Conservation (phyloP, 352 stramenopile genomes). For the Phytopythium vexans region DNA sequence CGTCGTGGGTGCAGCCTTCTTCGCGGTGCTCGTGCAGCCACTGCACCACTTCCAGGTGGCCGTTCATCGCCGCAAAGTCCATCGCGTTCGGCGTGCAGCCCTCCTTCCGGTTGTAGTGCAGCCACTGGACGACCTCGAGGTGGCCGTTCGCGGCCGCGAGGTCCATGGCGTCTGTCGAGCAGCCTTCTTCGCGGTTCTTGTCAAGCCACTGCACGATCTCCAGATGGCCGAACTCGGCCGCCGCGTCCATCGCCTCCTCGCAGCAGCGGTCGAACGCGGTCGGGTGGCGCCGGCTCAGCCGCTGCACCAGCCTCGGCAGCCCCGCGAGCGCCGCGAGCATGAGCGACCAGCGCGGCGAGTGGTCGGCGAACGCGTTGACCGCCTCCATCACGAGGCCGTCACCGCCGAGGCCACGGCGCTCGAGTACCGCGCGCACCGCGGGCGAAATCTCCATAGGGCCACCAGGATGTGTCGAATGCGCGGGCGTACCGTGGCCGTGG, state of each 20-base stretch:
- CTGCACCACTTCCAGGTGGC: conserved; percentile 53
- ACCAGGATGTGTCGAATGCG: too few relatives aligned
- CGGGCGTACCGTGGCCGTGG: too few relatives aligned
- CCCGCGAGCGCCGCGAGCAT: conserved; percentile 48
- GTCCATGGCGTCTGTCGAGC: conserved; percentile 67
- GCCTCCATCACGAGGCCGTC: conserved; percentile 40
- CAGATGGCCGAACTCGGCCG: conserved; percentile 60
- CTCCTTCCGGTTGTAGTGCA: conserved; percentile 50
- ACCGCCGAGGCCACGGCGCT: conserved; percentile 33
- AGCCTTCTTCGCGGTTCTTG: conserved; percentile 38
- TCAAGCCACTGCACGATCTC: conserved; percentile 60
- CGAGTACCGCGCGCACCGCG: conserved; percentile 43
- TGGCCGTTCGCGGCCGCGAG: conserved; percentile 60
- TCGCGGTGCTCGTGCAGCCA: conserved; percentile 54
- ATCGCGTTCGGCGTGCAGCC: conserved; percentile 62
- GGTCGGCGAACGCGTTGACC: conserved; percentile 56
- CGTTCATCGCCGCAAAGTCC: conserved; percentile 57
- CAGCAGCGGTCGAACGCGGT: conserved; percentile 44
- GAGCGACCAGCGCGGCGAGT: conserved; percentile 45
- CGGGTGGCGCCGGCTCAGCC: conserved; percentile 32
- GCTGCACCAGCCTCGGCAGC: conserved; percentile 45
- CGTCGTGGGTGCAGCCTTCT: conserved; percentile 46
- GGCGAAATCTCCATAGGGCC: conserved; percentile 29
- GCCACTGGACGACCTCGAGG: conserved; percentile 50
- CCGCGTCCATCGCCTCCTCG: conserved; percentile 57